These are phyloP conservation scores for Metschnikowia bowlesiae DNA, from an alignment of 805 yeast genomes.

Conservation along the genomic window DNA sequence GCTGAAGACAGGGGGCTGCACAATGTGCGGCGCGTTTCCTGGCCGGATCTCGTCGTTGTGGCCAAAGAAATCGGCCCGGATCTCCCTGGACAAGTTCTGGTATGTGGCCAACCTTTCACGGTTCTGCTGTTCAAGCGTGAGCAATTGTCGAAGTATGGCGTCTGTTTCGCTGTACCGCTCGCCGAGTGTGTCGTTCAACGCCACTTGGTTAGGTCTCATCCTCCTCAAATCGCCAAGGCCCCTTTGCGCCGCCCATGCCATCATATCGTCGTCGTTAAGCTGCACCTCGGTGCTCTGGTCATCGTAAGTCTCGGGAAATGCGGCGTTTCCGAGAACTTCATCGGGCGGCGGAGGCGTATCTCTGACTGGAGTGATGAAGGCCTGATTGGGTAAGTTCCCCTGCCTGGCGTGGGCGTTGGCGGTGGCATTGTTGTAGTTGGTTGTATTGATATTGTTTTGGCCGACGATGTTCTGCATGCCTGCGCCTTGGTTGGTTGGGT, in stretches of 20 bases:
- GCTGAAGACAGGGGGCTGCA: constrained; percentile 37
- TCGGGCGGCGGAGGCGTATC: constrained; percentile 9
- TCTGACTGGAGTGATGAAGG: constrained; percentile 2
- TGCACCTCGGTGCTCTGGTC: neutral
- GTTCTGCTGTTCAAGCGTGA: constrained; percentile 14
- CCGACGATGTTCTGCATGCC: too few species aligned
- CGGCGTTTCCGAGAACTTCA: constrained; percentile 12
- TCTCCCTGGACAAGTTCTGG: constrained; percentile 9
- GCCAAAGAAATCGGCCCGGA: constrained; percentile 7
- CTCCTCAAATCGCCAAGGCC: constrained; percentile 25
- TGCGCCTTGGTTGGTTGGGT: neutral
- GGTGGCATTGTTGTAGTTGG: neutral
- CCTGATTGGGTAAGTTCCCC: neutral
- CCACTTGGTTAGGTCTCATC: constrained; percentile 5
- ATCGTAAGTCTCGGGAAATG: constrained; percentile 3
- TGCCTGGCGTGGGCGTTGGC: too few species aligned
- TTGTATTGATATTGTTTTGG: neutral
- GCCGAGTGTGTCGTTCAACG: constrained; percentile 2
- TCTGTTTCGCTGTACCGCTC: constrained; percentile 12
- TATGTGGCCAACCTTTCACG: constrained; percentile 12
- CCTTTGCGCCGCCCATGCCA: constrained; percentile 23
- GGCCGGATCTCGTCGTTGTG: constrained; percentile 13
- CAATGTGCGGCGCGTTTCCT: constrained; percentile 38
- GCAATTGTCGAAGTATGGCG: constrained; percentile 15
- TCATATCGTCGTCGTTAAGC: constrained; percentile 14